These are phyloP conservation scores for Rachicladosporium sp. DNA, from an alignment of 2,329 filamentous ascomycete species.

Conservation along the genomic window DNA sequence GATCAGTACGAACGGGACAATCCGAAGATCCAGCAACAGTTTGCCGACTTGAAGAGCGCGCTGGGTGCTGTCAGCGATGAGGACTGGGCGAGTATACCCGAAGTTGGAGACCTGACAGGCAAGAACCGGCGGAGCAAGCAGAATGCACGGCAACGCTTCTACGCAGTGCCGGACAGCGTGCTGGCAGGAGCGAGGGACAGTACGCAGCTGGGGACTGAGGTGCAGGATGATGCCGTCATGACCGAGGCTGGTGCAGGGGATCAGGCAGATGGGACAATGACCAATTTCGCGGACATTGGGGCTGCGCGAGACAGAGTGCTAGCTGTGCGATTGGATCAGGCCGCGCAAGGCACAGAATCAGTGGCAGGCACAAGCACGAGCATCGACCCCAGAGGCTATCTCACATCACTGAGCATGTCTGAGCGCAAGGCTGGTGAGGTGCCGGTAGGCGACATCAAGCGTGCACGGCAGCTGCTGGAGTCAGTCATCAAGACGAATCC, in stretches of 20 bases:
- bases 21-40: conserved; percentile 95
- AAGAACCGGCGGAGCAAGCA: conserved; percentile 81
- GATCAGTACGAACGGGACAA: conserved; percentile 96
- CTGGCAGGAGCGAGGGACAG: conserved; percentile 73
- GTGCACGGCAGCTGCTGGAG: conserved; percentile 78
- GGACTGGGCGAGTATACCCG: conserved; percentile 89
- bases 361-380: conserved; percentile 70
- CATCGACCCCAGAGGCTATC: conserved; percentile 90
- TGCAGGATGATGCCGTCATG: conserved; percentile 58
- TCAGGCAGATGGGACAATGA: conserved; percentile 71
- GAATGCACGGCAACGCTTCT: conserved; percentile 70
- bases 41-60: conserved; percentile 86
- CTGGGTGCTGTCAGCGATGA: conserved; percentile 83
- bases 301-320: conserved; percentile 92
- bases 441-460: conserved; percentile 87
- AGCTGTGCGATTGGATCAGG: conserved; percentile 84
- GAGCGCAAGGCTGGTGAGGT: conserved; percentile 68
- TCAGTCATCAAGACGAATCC: conserved; percentile 97
- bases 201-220: conserved; percentile 71
- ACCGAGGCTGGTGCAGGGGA: conserved; percentile 28
- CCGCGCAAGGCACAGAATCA: conserved; percentile 56
- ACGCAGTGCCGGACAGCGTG: conserved; percentile 93
- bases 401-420: conserved; percentile 78
- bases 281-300: conserved; percentile 95
- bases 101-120: conserved; percentile 91